phyloP scores from a whole-genome alignment of 2,329 filamentous ascomycete genomes.

The Neoascochyta sp. region DNA sequence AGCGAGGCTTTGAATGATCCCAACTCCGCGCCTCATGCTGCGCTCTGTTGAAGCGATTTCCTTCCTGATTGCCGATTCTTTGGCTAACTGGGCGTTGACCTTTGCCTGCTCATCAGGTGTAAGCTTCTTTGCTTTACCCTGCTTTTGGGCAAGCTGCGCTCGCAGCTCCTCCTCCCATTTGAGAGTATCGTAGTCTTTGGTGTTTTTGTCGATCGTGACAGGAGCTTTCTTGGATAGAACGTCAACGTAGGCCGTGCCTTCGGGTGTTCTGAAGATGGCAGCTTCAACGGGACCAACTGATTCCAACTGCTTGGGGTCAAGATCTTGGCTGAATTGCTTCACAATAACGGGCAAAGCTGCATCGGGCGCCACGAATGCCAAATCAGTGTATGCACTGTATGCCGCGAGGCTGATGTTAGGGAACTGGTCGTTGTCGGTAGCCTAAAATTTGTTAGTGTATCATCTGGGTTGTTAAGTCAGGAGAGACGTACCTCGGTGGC shows the following conservation, averaged over 20 bases:
- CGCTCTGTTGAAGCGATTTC: conserved; percentile 67
- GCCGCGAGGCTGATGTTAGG: conserved; percentile 62
- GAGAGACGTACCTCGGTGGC: conserved; percentile 51
- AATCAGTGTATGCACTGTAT: conserved; percentile 79
- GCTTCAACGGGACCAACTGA: conserved; percentile 81
- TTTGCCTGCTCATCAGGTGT: conserved; percentile 85
- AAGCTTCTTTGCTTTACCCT: conserved; percentile 85
- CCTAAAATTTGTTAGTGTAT: conserved; percentile 13
- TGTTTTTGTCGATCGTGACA: conserved; percentile 76
- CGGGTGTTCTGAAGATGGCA: conserved; percentile 86
- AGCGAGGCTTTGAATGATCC: conserved; percentile 77
- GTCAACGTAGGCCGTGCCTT: conserved; percentile 85
- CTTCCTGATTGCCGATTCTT: conserved; percentile 74
- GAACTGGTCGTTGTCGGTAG: conserved; percentile 20
- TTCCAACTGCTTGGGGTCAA: conserved; percentile 66
- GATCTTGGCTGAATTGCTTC: conserved; percentile 67
- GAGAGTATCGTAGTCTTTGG: conserved; percentile 89
- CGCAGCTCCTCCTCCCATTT: conserved; percentile 97
- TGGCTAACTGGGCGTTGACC: conserved; percentile 83
- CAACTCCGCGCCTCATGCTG: conserved; percentile 75
- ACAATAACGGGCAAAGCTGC: conserved; percentile 73
- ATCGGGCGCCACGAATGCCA: conserved; percentile 90
- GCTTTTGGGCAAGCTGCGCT: conserved; percentile 85
- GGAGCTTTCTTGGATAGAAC: conserved; percentile 80
- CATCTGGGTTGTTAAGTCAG: no score